phyloP scores from a whole-genome alignment of 495 filamentous ascomycete genomes.

The Tuber umbilicatum region DNA sequence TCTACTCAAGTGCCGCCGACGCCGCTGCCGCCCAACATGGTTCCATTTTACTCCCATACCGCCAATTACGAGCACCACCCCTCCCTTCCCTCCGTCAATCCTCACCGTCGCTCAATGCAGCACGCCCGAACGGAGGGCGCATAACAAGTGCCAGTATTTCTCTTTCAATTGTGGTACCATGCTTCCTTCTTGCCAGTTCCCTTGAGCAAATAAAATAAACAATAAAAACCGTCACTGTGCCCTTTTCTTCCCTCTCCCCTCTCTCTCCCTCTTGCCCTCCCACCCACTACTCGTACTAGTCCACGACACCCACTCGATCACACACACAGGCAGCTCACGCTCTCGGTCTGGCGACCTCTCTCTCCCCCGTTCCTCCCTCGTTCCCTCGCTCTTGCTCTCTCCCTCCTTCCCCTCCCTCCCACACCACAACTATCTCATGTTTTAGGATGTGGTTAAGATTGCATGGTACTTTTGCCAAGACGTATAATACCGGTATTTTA shows the following conservation, averaged over 20 bases:
- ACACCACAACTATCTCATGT: constrained; percentile 34
- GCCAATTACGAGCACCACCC: neutral
- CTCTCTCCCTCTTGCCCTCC: neutral
- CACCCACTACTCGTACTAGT: neutral
- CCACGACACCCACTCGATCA: neutral
- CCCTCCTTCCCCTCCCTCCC: constrained; percentile 16
- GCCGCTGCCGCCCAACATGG: neutral
- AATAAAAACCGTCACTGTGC: neutral
- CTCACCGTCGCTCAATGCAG: neutral
- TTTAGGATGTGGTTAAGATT: constrained; percentile 36
- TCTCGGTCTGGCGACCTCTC: no score
- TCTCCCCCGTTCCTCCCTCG: constrained; percentile 6
- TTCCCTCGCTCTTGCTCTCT: constrained; percentile 28
- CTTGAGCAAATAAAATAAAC: neutral
- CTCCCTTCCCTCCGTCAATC: neutral
- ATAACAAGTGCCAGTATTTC: neutral
- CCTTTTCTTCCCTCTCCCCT: constrained; percentile 17
- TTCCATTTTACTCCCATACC: neutral
- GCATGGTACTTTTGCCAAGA: constrained; percentile 25
- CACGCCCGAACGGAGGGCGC: neutral
- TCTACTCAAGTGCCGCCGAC: neutral
- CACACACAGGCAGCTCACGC: neutral
- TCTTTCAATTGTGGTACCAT: neutral
- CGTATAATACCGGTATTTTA: constrained; percentile 15
- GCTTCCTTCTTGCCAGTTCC: neutral